phyloP scores from a whole-genome alignment of 306 rosid genomes.

The Quercus variabilis region DNA sequence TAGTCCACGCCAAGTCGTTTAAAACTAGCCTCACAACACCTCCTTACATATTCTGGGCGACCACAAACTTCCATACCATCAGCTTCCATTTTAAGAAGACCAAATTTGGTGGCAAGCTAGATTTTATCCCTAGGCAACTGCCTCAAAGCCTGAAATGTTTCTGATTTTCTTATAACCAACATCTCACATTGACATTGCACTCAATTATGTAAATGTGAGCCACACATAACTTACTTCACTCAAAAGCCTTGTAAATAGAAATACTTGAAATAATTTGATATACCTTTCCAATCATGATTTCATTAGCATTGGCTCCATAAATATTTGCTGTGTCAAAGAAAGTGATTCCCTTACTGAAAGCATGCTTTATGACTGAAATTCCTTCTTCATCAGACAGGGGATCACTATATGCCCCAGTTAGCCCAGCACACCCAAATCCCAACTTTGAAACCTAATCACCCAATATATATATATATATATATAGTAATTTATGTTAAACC shows the following conservation, averaged over 20 bases:
- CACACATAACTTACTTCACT: too few relatives aligned
- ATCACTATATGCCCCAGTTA: constrained; percentile 56
- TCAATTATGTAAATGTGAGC: not conserved
- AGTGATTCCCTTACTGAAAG: constrained; percentile 55
- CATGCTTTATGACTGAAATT: constrained; percentile 51
- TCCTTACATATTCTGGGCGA: constrained; percentile 49
- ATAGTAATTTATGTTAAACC: too few relatives aligned
- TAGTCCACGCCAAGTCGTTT: constrained; percentile 38
- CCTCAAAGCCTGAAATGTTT: constrained; percentile 55
- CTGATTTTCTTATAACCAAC: not conserved
- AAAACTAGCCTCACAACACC: constrained; percentile 71
- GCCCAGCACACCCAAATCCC: constrained; percentile 78
- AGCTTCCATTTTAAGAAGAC: constrained; percentile 22
- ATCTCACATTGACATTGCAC: not conserved
- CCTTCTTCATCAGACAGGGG: constrained; percentile 73
- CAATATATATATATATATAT: not conserved
- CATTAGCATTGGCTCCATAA: constrained; percentile 59
- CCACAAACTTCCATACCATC: constrained; percentile 37
- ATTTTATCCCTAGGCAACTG: constrained; percentile 61
- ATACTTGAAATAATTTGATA: too few relatives aligned
- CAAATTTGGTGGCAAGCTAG: constrained; percentile 75
- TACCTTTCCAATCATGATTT: constrained; percentile 74
- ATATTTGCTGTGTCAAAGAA: constrained; percentile 67
- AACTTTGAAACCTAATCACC: constrained; percentile 61
- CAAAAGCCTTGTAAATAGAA: too few relatives aligned